Percentiles rank a stretch among this genome's conserved stretches.
These are phyloP conservation scores for Adenanthera pavonina DNA, from an alignment of 306 rosid genomes.

Conservation along the genomic window DNA sequence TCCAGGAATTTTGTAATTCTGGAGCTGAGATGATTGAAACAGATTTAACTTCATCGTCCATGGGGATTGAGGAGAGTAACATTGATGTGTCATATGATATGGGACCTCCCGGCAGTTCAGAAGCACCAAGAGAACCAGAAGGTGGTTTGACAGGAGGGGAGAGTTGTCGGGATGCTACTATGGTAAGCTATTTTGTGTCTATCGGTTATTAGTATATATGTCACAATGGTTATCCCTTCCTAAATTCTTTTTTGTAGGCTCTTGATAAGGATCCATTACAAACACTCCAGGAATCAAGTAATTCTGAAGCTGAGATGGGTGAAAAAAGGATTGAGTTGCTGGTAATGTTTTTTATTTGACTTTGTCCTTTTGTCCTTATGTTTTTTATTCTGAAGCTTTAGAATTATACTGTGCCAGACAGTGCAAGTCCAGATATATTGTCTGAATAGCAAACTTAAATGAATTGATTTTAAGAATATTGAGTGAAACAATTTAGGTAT, in stretches of 20 bases:
- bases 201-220: background rate
- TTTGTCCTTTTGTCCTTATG: slow-evolving; percentile 20
- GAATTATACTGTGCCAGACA: background rate
- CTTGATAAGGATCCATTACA: slow-evolving; percentile 9
- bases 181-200: slow-evolving; percentile 4
- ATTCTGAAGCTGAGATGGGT: slow-evolving; percentile 27
- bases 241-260: slow-evolving; percentile 24
- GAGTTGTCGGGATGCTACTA: background rate
- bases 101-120: background rate
- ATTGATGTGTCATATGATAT: background rate
- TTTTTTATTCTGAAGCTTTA: slow-evolving; percentile 28
- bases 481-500: background rate
- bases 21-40: slow-evolving; percentile 35
- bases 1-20: slow-evolving; percentile 37
- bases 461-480: background rate
- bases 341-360: slow-evolving; percentile 13
- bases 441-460: slow-evolving; percentile 24
- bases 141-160: background rate
- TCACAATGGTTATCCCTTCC: background rate
- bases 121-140: background rate
- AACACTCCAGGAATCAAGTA: slow-evolving; percentile 40
- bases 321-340: background rate
- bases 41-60: slow-evolving; percentile 30
- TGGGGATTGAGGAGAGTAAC: slow-evolving; percentile 23
- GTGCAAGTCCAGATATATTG: slow-evolving; percentile 9